Conservation (phyloP, 2,329 filamentous ascomycete genomes). For the Grosmannia clavigera region DNA sequence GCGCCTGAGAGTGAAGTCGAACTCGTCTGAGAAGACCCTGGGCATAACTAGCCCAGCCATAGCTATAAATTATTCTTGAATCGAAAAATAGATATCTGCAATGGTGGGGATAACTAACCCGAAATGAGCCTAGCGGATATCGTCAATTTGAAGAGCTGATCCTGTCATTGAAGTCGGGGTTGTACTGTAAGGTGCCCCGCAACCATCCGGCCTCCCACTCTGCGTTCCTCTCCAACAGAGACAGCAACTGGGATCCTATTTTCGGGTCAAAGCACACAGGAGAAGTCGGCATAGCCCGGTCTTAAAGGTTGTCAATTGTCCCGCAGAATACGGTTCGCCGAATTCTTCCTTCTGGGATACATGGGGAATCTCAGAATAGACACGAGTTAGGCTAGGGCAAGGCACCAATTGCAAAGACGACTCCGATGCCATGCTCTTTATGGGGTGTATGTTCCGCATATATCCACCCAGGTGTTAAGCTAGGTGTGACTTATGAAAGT, state of each 20-base stretch:
- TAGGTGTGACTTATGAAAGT: too few species aligned
- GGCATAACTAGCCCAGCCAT: too few species aligned
- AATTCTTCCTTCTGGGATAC: background rate
- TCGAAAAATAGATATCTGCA: too few species aligned
- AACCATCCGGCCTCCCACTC: background rate
- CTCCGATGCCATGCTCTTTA: background rate
- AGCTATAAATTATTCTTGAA: too few species aligned
- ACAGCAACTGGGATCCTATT: background rate
- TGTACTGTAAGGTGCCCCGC: background rate
- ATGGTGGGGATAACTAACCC: too few species aligned
- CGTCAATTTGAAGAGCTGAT: too few species aligned
- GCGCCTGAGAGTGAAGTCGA: background rate
- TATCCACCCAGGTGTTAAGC: too few species aligned
- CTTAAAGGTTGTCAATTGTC: background rate
- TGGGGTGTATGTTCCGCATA: too few species aligned
- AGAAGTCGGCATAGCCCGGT: background rate
- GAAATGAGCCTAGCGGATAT: too few species aligned
- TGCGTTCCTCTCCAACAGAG: background rate
- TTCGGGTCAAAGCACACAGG: background rate
- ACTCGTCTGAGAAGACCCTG: background rate
- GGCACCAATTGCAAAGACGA: background rate
- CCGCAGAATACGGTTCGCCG: background rate
- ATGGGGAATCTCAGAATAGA: background rate
- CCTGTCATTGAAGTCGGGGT: background rate
- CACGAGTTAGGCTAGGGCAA: background rate